A percentile compares a stretch with the other conserved stretches of the same genome.
phyloP scores from a whole-genome alignment of 148 eudicot genomes.

The Beta vulgaris region DNA sequence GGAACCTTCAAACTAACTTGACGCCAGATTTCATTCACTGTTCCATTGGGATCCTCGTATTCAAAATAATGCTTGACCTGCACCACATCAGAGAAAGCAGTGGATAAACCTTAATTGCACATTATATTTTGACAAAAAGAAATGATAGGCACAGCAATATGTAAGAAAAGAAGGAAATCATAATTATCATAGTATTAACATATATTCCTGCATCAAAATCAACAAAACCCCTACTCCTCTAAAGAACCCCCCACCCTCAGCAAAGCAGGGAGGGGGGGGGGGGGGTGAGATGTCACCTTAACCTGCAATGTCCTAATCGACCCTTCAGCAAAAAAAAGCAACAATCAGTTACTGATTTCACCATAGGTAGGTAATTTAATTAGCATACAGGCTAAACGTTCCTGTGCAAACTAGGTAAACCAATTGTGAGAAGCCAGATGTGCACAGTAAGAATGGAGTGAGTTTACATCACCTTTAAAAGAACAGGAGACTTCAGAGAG shows the following conservation, averaged over 20 bases:
- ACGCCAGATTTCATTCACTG: constrained; percentile 88
- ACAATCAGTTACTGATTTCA: neutral
- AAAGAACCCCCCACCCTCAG: too few species aligned
- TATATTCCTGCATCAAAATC: neutral
- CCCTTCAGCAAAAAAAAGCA: neutral
- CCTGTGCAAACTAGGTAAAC: neutral
- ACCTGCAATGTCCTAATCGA: neutral
- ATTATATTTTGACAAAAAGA: too few species aligned
- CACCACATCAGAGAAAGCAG: constrained; percentile 6
- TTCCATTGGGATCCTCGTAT: constrained; percentile 82
- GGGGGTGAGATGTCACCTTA: too few species aligned
- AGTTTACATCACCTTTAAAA: too few species aligned
- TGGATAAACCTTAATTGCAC: neutral
- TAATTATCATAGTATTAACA: neutral
- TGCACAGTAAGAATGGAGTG: too few species aligned
- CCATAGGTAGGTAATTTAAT: neutral
- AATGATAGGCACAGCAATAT: too few species aligned
- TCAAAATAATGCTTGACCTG: constrained; percentile 82
- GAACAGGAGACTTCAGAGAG: too few species aligned
- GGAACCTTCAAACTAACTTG: constrained; percentile 83
- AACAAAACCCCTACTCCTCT: too few species aligned
- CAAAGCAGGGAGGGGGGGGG: too few species aligned
- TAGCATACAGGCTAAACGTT: neutral
- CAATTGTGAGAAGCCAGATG: too few species aligned
- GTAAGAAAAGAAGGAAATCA: too few species aligned